Base-by-base conservation (phyloP, 202 grass and related monocot species). In the Carex sylvatica region DNA sequence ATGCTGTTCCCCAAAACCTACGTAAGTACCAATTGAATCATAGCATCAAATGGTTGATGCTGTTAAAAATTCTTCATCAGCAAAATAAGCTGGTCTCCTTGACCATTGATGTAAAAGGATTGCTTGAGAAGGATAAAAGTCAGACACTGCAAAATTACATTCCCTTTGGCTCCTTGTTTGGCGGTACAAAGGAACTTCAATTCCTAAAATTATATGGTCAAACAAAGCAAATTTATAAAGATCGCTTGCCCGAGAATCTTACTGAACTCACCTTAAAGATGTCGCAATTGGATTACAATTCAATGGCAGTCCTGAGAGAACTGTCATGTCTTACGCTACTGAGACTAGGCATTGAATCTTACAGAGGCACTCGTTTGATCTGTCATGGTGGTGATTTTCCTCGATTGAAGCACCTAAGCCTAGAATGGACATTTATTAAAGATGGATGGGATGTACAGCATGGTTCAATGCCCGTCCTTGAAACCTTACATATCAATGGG, bases 401-500 rank as follows among this genome's bases (percentile, higher is more conserved):
- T 63, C 24, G 3, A 42, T 42, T 80, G 38, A 80, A 44, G 18
- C 58, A 80, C 77, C 77, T 80, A 61, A 80, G 77, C 36, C 11
- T 61, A 47, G 77, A 80, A 80, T 80, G 77, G 77, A 63, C 0
- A 38, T 60, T 58, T 20, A 78, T 80, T 65, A 28, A 58, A 35
- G 6, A 8, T 3, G 33, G 9, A 20, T 61, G 33, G 58, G 1
- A 64, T 47, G 30, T 80, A 42, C 10, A 80, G n/a, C 19, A 24
- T 63, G 77, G 77, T 42, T 1, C 77, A 64, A 80, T 80, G 77
- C 58, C 77, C 19, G 10, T 38, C 16, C 77, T 80, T 61, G 60
- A 12, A 47, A 80, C 77, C 58, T 24, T 80, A 6, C 77, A 80
- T 42, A 80, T 80, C 35, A 80, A 80, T 80, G 77, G 35, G 33